Base-by-base conservation (phyloP, 2,329 filamentous ascomycete species). In the Colletotrichum tanaceti region DNA sequence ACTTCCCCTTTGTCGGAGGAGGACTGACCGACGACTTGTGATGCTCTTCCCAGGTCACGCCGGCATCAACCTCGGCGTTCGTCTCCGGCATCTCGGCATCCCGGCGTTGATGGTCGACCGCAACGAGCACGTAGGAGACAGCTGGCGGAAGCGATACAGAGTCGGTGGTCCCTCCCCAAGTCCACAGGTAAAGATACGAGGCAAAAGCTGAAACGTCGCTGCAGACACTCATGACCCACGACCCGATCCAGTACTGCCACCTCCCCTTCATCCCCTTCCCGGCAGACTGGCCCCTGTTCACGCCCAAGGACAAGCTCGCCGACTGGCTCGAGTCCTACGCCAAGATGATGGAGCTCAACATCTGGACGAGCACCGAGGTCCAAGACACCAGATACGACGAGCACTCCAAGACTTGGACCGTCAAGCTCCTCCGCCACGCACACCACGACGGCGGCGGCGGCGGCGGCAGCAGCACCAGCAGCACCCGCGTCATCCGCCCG, bases 301-400 rank as follows among this genome's bases (percentile, higher is more conserved):
- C 89, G 0, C 89, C 90, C 5, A 92, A 92, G 74, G 90, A 92
- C 76, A 92, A 92, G 74, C 80, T 92, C 0, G 90, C 83, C 1
- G 88, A 91, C 50, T 93, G 88, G 78, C 89, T 92, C 69, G 89
- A 91, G 71, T 80, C 85, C 0, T 92, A 93, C 71, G 90, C 85
- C 0, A 84, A 80, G 5, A 77, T 88, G 0, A 81, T 92, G n/a
- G 90, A 93, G 72, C 82, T 93, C 47, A 90, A 92, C 70, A 84
- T 91, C 32, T 92, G 90, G 90, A 86, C 82, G 0, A 79, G 77
- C 13, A 87, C 88, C 0, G 83, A 79, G 1, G 72, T 91, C 0
- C 76, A 74, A 1, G 77, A 79, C 0, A 79, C 85, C 0, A 78
- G 78, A 2, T 91, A 85, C 81, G 82, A 87, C 28, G 85, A 87